Percentiles rank a stretch among this genome's conserved stretches.
phyloP scores from a whole-genome alignment of 2,329 filamentous ascomycete genomes.

The Curvularia eragrostidis region DNA sequence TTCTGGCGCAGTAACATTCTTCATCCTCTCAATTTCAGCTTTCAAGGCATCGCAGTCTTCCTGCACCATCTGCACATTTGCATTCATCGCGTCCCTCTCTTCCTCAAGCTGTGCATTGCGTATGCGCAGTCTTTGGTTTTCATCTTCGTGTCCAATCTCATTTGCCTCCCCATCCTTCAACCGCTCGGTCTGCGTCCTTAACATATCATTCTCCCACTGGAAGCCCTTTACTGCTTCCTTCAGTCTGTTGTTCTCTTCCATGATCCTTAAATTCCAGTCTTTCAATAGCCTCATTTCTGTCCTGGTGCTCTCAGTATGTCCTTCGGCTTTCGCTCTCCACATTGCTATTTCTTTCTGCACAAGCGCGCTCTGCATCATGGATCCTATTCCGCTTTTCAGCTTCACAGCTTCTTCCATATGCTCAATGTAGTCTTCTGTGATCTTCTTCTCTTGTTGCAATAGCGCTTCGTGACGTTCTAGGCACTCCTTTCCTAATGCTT shows the following conservation, averaged over 20 bases:
- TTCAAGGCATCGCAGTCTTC: background rate
- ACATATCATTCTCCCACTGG: background rate
- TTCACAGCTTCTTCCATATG: slow-evolving; percentile 8
- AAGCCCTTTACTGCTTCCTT: background rate
- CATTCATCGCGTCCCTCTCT: background rate
- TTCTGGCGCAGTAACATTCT: background rate
- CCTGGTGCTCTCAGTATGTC: background rate
- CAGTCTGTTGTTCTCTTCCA: slow-evolving; percentile 1
- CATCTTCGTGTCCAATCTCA: background rate
- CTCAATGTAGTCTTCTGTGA: slow-evolving; percentile 6
- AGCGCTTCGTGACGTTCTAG: slow-evolving; percentile 3
- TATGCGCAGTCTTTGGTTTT: slow-evolving; percentile 1
- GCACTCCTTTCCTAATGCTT: slow-evolving; percentile 5
- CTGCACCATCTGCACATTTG: background rate
- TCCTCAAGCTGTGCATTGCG: slow-evolving; percentile 1
- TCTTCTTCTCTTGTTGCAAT: slow-evolving; percentile 1
- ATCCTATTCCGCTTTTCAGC: background rate
- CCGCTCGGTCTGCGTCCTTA: background rate
- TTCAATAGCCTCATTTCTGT: slow-evolving; percentile 7
- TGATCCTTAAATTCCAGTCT: slow-evolving; percentile 2
- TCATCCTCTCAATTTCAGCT: background rate
- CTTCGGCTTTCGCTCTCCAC: slow-evolving; percentile 4
- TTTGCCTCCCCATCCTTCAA: background rate
- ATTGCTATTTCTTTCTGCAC: slow-evolving; percentile 1
- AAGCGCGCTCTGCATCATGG: background rate